phyloP scores from a whole-genome alignment of 495 filamentous ascomycete species.

The Penicillium macrosclerotiorum region DNA sequence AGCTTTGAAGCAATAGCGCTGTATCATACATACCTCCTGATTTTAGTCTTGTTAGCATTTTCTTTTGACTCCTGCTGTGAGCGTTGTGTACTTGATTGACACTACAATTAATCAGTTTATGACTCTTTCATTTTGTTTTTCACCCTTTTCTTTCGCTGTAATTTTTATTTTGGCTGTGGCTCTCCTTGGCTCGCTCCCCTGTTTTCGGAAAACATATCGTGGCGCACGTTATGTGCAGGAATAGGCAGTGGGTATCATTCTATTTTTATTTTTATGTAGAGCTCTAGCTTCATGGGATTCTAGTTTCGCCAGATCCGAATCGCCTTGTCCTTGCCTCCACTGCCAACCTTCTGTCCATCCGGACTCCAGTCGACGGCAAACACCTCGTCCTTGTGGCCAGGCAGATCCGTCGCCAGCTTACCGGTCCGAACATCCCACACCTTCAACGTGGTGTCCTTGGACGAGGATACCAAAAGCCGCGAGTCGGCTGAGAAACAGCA shows the following conservation, averaged over 20 bases:
- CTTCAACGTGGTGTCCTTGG: constrained; percentile 93
- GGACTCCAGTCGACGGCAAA: constrained; percentile 91
- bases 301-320: constrained; percentile 81
- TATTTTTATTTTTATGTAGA: constrained; percentile 15
- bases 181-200: too few species aligned
- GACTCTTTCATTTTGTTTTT: too few species aligned
- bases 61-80: too few species aligned
- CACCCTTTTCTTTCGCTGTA: too few species aligned
- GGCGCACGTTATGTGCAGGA: not conserved
- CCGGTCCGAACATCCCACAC: constrained; percentile 86
- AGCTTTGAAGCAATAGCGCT: too few species aligned
- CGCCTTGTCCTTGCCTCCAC: constrained; percentile 90
- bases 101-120: too few species aligned
- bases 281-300: constrained; percentile 15
- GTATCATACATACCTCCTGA: too few species aligned
- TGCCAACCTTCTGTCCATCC: constrained; percentile 79
- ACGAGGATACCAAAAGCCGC: constrained; percentile 75
- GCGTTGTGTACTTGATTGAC: too few species aligned
- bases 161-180: too few species aligned
- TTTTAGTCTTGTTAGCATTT: too few species aligned
- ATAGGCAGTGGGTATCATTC: constrained; percentile 16
- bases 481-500: constrained; percentile 89
- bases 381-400: constrained; percentile 93
- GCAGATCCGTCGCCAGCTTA: constrained; percentile 81
- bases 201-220: not conserved